Evolutionary conservation across 2,329 filamentous ascomycete genomes (phyloP).

Genomic region (Lachnellula cervina): DNA sequence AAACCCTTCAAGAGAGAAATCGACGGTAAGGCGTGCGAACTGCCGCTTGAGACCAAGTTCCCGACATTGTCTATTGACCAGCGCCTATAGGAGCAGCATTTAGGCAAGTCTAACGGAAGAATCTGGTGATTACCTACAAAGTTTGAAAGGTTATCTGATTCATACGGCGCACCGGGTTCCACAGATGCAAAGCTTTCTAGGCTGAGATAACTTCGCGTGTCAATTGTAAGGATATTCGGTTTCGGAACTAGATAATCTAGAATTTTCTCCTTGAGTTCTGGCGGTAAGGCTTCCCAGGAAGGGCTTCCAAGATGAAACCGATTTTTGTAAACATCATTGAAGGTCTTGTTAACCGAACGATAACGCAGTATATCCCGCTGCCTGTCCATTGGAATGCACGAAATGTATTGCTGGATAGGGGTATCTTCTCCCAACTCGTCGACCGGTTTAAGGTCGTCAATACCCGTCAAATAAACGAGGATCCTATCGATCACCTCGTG

Average conservation of each 20-base stretch:
- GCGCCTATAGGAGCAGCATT: neutral
- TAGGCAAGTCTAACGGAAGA: neutral
- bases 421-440: neutral
- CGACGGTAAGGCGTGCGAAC: slow-evolving; percentile 33
- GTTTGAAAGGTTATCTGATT: neutral
- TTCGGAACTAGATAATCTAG: slow-evolving; percentile 2
- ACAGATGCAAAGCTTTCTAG: slow-evolving; percentile 6
- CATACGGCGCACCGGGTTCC: neutral
- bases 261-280: neutral
- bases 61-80: slow-evolving; percentile 2
- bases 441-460: neutral
- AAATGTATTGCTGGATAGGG: neutral
- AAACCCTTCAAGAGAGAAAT: slow-evolving; percentile 42
- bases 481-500: neutral
- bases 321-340: neutral
- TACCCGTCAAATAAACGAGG: neutral
- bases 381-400: neutral
- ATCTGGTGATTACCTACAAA: neutral
- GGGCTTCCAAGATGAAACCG: neutral
- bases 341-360: neutral
- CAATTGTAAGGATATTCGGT: neutral
- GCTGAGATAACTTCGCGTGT: slow-evolving; percentile 9
- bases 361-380: neutral
- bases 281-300: neutral
- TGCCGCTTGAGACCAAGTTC: slow-evolving; percentile 1